phyloP scores from a whole-genome alignment of 164 flowering plant species.

The Malania oleifera region DNA sequence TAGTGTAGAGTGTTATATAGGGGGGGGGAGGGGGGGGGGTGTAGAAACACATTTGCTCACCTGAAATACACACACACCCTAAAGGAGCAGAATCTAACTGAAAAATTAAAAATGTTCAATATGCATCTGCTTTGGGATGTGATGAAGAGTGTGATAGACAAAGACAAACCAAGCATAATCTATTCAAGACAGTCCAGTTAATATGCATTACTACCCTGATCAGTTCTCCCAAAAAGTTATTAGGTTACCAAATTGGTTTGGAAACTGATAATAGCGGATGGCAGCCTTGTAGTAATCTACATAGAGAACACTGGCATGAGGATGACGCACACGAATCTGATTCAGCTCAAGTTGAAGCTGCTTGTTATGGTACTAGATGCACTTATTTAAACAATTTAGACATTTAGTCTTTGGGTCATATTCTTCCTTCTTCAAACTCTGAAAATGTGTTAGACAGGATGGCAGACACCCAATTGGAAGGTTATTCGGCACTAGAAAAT shows the following conservation, averaged over 20 bases:
- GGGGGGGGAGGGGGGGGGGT: too few relatives aligned
- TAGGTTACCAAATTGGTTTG: constrained; percentile 25
- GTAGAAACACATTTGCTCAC: too few relatives aligned
- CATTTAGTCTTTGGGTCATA: constrained; percentile 26
- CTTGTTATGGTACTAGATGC: constrained; percentile 22
- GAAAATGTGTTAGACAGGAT: constrained; percentile 8
- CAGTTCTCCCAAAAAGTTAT: too few relatives aligned
- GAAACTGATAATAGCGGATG: constrained; percentile 16
- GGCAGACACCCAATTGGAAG: constrained; percentile 27
- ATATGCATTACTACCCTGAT: too few relatives aligned
- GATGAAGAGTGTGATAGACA: too few relatives aligned
- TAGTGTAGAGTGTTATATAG: too few relatives aligned
- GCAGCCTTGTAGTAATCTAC: constrained; percentile 30
- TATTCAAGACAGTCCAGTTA: too few relatives aligned
- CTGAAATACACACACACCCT: too few relatives aligned
- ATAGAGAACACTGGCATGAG: constrained; percentile 27
- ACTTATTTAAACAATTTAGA: constrained; percentile 14
- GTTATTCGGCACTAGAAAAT: constrained; percentile 28
- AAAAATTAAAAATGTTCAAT: too few relatives aligned
- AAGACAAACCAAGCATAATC: too few relatives aligned
- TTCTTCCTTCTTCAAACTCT: constrained; percentile 11
- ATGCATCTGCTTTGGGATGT: too few relatives aligned
- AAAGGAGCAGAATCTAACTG: too few relatives aligned
- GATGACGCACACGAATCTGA: constrained; percentile 12
- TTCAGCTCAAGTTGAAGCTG: constrained; percentile 15